Conservation (phyloP, 2,329 filamentous ascomycete genomes). For the Sporothrix mexicana region DNA sequence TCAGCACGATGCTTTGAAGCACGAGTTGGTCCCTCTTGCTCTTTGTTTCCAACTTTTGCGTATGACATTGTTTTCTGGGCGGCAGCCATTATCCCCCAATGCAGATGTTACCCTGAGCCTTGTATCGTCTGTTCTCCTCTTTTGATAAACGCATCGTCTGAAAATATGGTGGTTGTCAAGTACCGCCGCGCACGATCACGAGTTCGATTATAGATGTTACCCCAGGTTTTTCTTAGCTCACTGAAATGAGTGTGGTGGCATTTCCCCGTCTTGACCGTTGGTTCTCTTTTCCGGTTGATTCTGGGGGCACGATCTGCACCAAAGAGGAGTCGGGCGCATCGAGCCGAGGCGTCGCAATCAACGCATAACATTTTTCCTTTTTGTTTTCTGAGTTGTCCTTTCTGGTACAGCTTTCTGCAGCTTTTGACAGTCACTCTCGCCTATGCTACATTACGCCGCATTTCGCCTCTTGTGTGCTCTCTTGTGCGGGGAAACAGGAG, state of each 20-base stretch:
- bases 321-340: constrained; percentile 18
- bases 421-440: neutral
- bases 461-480: too few relatives aligned
- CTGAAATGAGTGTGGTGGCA: neutral
- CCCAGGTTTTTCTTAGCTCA: neutral
- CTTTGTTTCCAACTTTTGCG: neutral
- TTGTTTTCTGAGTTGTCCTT: neutral
- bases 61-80: neutral
- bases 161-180: neutral
- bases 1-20: neutral
- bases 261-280: constrained; percentile 8
- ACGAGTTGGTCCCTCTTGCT: neutral
- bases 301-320: neutral
- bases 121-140: too few relatives aligned
- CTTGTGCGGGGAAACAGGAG: neutral
- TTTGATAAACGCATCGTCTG: too few relatives aligned
- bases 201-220: neutral
- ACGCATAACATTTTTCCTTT: neutral
- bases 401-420: too few relatives aligned
- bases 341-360: constrained; percentile 12
- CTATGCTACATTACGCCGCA: neutral
- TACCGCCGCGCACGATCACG: neutral
- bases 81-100: neutral
- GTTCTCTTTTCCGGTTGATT: neutral
- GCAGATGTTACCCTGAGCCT: neutral